A percentile compares a stretch with the other conserved stretches of the same genome.
Conservation (phyloP, 1,139 yeast genomes). For the Lodderomyces theae region DNA sequence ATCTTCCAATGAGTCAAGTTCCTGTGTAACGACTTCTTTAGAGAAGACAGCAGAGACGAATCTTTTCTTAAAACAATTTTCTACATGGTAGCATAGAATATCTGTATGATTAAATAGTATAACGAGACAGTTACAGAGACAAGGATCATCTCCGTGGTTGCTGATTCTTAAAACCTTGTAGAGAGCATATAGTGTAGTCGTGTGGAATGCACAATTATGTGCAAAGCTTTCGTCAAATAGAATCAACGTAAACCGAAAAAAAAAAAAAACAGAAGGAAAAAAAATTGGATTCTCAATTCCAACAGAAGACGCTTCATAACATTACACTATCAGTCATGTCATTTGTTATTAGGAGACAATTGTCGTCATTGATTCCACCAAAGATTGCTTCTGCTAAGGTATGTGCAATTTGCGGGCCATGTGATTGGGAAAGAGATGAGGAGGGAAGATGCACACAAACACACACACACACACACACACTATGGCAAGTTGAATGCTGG, state of each 20-base stretch:
- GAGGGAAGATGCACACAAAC: no score
- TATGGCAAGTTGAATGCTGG: no score
- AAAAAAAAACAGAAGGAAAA: neutral
- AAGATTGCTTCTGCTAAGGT: constrained; percentile 96
- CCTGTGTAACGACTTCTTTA: no score
- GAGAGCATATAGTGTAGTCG: neutral
- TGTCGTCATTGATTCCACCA: constrained; percentile 97
- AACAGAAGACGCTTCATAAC: neutral
- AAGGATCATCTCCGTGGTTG: neutral
- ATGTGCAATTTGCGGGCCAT: constrained; percentile 32
- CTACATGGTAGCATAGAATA: no score
- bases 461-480: no score
- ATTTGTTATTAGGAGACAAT: constrained; percentile 84
- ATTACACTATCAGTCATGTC: constrained; percentile 50
- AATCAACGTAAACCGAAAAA: neutral
- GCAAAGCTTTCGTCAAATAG: neutral
- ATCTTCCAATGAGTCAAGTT: no score
- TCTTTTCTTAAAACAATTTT: no score
- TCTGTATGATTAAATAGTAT: no score
- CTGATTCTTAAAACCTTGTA: no score
- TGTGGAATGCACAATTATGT: neutral
- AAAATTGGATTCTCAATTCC: neutral
- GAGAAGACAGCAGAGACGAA: no score
- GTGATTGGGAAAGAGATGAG: neutral
- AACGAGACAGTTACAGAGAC: neutral